Conservation (phyloP, 2,329 filamentous ascomycete species). For the Alternaria longipes region DNA sequence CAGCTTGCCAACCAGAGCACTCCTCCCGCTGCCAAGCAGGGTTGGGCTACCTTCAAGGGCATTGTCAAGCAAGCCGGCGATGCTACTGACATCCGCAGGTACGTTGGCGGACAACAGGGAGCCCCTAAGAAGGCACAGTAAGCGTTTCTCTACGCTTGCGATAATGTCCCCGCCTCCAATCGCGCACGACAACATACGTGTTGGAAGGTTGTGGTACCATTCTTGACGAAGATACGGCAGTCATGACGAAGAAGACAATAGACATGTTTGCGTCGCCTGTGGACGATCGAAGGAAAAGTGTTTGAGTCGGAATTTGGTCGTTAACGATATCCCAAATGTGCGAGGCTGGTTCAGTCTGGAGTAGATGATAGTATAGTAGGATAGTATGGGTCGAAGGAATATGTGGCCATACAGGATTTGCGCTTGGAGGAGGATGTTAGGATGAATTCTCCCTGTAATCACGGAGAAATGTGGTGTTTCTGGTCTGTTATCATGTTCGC, state of each 20-base stretch:
- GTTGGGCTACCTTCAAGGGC: constrained; percentile 82
- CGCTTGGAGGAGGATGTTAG: neutral
- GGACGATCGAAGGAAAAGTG: constrained; percentile 9
- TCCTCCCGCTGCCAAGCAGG: constrained; percentile 78
- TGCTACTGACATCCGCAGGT: constrained; percentile 79
- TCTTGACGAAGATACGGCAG: constrained; percentile 37
- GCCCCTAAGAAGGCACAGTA: constrained; percentile 71
- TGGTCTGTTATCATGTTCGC: constrained; percentile 2
- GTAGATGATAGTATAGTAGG: neutral
- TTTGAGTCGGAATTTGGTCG: constrained; percentile 7
- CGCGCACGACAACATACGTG: constrained; percentile 20
- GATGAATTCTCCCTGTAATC: neutral
- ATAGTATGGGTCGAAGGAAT: neutral
- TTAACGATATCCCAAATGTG: constrained; percentile 18
- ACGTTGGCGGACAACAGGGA: constrained; percentile 65
- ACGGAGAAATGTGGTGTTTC: constrained; percentile 5
- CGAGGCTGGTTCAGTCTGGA: neutral
- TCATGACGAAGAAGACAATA: constrained; percentile 23
- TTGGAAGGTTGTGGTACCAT: constrained; percentile 28
- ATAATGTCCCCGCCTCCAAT: constrained; percentile 28
- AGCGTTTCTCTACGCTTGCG: constrained; percentile 19
- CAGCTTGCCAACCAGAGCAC: constrained; percentile 86
- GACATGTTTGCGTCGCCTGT: constrained; percentile 8
- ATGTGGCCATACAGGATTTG: neutral
- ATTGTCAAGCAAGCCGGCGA: constrained; percentile 77